phyloP scores from a whole-genome alignment of 768 basidiomycete genomes.

The Termitomyces sp. region DNA sequence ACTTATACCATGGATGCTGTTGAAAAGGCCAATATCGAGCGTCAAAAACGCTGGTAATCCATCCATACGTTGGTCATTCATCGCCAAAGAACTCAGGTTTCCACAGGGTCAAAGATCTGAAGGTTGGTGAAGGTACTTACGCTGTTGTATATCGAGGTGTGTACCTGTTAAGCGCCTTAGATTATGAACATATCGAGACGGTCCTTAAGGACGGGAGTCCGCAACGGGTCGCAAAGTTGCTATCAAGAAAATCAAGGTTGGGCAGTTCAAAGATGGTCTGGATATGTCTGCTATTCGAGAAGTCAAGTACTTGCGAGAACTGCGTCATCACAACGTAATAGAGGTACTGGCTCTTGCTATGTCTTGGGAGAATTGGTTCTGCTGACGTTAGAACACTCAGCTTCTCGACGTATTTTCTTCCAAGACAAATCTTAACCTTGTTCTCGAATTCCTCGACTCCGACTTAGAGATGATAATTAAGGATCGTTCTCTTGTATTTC shows the following conservation, averaged over 20 bases:
- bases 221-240: conserved; percentile 81
- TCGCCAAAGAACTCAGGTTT: background rate
- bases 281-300: conserved; percentile 99
- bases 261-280: conserved; percentile 94
- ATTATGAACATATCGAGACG: background rate
- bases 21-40: conserved; percentile 69
- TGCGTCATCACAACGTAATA: conserved; percentile 93
- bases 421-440: conserved; percentile 94
- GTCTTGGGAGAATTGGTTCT: background rate
- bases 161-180: conserved; percentile 9
- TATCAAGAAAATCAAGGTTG: conserved; percentile 97
- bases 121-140: conserved; percentile 90
- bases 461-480: conserved; percentile 97
- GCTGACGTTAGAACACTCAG: conserved; percentile 32
- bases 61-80: conserved; percentile 5
- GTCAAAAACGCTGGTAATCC: conserved; percentile 61
- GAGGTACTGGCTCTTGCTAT: conserved; percentile 46
- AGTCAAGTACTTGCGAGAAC: conserved; percentile 93
- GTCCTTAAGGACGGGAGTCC: conserved; percentile 58
- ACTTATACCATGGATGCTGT: conserved; percentile 65
- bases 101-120: conserved; percentile 73
- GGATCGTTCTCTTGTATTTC: conserved; percentile 86
- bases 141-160: conserved; percentile 92
- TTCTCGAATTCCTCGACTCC: conserved; percentile 93
- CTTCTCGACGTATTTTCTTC: conserved; percentile 95